Evolutionary conservation across 2,329 filamentous ascomycete species (phyloP).

Genomic region (Zopfia rhizophila): DNA sequence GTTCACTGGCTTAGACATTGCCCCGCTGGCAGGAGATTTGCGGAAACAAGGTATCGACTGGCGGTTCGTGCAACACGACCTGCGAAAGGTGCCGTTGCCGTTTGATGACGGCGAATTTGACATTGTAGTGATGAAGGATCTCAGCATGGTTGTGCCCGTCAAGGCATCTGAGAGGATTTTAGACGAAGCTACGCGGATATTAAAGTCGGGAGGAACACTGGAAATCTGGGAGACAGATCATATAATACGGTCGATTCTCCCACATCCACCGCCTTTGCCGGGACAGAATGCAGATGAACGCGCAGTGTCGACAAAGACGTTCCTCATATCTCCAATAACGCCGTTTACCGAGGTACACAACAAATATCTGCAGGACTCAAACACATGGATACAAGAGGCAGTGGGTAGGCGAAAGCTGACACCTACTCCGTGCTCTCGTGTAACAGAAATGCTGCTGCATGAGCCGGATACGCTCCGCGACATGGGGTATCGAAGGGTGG

Average conservation of each 20-base stretch:
- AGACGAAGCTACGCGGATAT: conserved; percentile 80
- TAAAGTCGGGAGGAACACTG: conserved; percentile 80
- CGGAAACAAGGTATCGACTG: conserved; percentile 81
- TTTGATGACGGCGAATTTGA: conserved; percentile 85
- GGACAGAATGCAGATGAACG: conserved; percentile 70
- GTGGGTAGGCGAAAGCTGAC: conserved; percentile 77
- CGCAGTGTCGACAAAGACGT: conserved; percentile 78
- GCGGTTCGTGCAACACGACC: conserved; percentile 88
- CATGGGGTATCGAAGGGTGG: conserved; percentile 78
- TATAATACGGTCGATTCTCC: conserved; percentile 82
- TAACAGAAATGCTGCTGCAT: conserved; percentile 81
- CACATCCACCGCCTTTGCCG: conserved; percentile 73
- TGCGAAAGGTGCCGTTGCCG: conserved; percentile 79
- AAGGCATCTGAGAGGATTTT: conserved; percentile 64
- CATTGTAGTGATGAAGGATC: conserved; percentile 87
- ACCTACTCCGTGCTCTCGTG: conserved; percentile 79
- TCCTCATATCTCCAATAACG: conserved; percentile 83
- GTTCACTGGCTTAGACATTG: conserved; percentile 86
- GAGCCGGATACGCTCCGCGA: conserved; percentile 78
- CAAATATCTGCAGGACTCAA: conserved; percentile 83
- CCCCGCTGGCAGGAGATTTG: conserved; percentile 73
- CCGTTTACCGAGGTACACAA: conserved; percentile 85
- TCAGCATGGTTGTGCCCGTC: conserved; percentile 73
- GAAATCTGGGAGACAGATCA: conserved; percentile 94
- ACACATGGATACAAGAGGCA: conserved; percentile 80